Base-by-base conservation (phyloP, 2,329 filamentous ascomycete genomes). In the Plenodomus biglobosus region DNA sequence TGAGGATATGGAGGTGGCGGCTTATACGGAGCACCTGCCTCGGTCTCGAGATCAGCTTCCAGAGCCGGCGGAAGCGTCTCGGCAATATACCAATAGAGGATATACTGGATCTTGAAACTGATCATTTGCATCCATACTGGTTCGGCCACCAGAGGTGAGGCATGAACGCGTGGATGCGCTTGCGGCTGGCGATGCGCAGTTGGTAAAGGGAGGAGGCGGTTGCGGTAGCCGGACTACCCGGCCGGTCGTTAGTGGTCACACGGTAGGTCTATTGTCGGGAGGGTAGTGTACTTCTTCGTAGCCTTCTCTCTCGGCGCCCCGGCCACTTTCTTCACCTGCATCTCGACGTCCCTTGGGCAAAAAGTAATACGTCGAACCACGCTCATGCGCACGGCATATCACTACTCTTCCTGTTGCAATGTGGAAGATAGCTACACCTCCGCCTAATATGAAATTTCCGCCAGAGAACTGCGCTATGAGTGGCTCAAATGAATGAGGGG, bases 391-490 rank as follows among this genome's bases (percentile, higher is more conserved):
- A 51, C 73, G 76, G 64, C 77, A 79, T 10, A 80, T 59, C 1
- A 80, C 77, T 1, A 79, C 76, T 34, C 77, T 64, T 5, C 61
- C 58, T 7, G 71, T 69, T 1, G 75, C 74, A 19, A 80, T 55
- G 52, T 80, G 78, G 62, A 80, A 80, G 35, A 80, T 80, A 1
- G 76, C 77, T 0, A 78, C 75, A 13, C 78, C 78, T 3, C 59
- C 65, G 15, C 65, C 65, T 2, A 64, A 52, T 2, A 70, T 58
- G 37, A 70, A 60, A 11, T 65, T 48, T n/a, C 63, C 51, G 32
- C 64, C 57, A 13, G 66, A 36, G 30, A 58, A 69, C n/a, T 68
- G 62, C 8, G 63, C 64, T 8, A 60, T 40, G n/a, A 55, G 21
- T 2, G 64, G 57, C 2, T 52, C 44, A 32, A 48, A 50, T 3